These are phyloP conservation scores for Xylaria cubensis DNA, from an alignment of 495 filamentous ascomycete genomes.

Conservation along the genomic window DNA sequence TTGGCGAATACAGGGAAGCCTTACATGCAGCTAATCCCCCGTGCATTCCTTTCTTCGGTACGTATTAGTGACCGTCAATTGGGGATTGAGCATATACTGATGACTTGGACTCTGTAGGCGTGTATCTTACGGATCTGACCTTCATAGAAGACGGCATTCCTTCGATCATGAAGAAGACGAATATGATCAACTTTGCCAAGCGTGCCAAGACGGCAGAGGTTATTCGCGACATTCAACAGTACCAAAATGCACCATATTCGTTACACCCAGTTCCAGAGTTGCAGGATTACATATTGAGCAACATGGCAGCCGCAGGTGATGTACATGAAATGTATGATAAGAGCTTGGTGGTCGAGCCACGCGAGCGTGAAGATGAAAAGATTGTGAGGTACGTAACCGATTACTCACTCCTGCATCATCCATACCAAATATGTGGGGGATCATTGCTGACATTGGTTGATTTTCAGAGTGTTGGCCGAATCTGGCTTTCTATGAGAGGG, in stretches of 20 bases:
- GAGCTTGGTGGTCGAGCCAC: constrained; percentile 88
- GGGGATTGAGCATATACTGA: constrained; percentile 30
- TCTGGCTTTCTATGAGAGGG: constrained; percentile 51
- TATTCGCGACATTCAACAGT: constrained; percentile 97
- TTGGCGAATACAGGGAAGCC: constrained; percentile 93
- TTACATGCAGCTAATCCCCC: constrained; percentile 92
- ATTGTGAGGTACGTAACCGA: constrained; percentile 61
- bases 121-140: constrained; percentile 96
- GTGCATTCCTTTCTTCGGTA: constrained; percentile 98
- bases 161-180: constrained; percentile 90
- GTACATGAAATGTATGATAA: constrained; percentile 99
- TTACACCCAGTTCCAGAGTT: constrained; percentile 87
- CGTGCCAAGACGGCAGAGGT: constrained; percentile 97
- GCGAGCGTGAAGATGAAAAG: constrained; percentile 93
- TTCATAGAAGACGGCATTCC: constrained; percentile 99
- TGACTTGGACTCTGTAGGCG: constrained; percentile 62
- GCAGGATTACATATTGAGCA: constrained; percentile 95
- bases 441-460: constrained; percentile 6
- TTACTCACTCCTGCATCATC: neutral
- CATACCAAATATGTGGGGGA: neutral
- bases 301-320: constrained; percentile 91
- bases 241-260: constrained; percentile 94
- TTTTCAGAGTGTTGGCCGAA: constrained; percentile 52
- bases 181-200: constrained; percentile 98
- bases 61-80: constrained; percentile 33